Evolutionary conservation across 768 basidiomycete species (phyloP), one percentile per base, ranked within the genome.

Genomic region (Fistulinella prunicolor): DNA sequence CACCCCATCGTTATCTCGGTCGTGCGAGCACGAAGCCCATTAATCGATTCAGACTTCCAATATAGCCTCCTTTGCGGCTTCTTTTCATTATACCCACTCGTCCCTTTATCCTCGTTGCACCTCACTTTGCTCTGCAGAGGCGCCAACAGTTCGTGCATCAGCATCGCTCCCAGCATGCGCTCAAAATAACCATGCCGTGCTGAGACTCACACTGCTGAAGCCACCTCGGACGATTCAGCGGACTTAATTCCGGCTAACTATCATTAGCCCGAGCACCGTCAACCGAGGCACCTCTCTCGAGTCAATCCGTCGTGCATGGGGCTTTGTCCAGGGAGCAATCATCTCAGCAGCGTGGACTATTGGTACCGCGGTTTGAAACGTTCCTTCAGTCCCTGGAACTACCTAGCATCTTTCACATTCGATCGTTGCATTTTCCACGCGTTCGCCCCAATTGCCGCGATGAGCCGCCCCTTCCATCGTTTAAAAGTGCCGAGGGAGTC

Each of bases 391-490:
- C 34, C 35, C 48, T 30, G 16, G 13, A 38, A 4, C 17, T 9
- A 28, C 32, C n/a, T 26, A n/a, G 14, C 19, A 5, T 35, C 46
- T 28, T 30, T 49, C 38, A 8, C 29, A 28, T 20, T 42, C 26
- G 43, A 47, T 32, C 30, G 45, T 22, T 38, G 45, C 49, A 21
- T 40, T 60, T 47, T 54, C 35, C 50, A 53, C 51, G 22, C 29
- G 34, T 28, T 46, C 47, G 40, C 55, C 58, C 35, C 51, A 58
- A 32, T 40, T 49, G 28, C 56, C 60, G 52, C 59, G 40, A 62
- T 47, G 21, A 37, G 21, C 41, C 42, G 32, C 46, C 23, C 46
- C 42, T 46, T 46, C 36, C 38, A 45, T 50, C 47, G 41, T 47
- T 34, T 36, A 62, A 59, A 50, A 34, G 14, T 20, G 37, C 59